Base-by-base conservation (phyloP, 2,329 filamentous ascomycete species). In the Pseudofabraea citricarpa region DNA sequence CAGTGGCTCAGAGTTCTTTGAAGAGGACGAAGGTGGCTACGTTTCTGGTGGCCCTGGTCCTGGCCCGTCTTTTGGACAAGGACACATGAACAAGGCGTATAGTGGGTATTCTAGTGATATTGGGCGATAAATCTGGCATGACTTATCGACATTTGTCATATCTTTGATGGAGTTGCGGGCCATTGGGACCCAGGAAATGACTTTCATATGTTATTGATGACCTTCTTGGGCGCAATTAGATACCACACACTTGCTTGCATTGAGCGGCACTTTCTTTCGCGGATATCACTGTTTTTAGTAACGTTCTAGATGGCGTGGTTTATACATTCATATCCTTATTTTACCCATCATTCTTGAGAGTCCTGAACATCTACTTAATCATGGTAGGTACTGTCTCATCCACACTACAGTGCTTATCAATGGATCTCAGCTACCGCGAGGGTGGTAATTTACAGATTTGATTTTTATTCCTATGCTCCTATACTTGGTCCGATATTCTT, bases 1-100 rank as follows among this genome's bases (percentile, higher is more conserved):
- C 1, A 87, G 84, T 45, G 87, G 72, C 39, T 76, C 75, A 33
- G 74, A 73, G 45, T 77, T 90, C 58, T 86, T 83, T 50, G 85
- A 85, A 45, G 83, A 86, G 36, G 83, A 90, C 41, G 80, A 89
- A 46, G 74, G 75, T 40, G 82, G 85, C 16, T 84, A 84, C 53
- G 73, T 83, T 29, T 82, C 77, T 2, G 57, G 55, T 36, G 59
- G 58, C 6, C 57, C 60, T 9, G 57, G 56, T 9, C 56, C 55
- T 31, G 16, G 27, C 27, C 58, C 58, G 16, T 54, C 49, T 7
- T 62, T 55, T 35, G 52, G 48, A 5, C 56, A 56, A 36, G 33
- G 46, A 13, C 57, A 59, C 44, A 57, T 62, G 54, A 46, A 45
- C 19, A 54, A 60, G 24, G 41, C 43, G 6, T 62, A 57, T 41